Percentiles rank a stretch among this genome's conserved stretches.
These are phyloP conservation scores for Erodium chrysanthum DNA, from an alignment of 441 rosid genomes.

Conservation along the genomic window DNA sequence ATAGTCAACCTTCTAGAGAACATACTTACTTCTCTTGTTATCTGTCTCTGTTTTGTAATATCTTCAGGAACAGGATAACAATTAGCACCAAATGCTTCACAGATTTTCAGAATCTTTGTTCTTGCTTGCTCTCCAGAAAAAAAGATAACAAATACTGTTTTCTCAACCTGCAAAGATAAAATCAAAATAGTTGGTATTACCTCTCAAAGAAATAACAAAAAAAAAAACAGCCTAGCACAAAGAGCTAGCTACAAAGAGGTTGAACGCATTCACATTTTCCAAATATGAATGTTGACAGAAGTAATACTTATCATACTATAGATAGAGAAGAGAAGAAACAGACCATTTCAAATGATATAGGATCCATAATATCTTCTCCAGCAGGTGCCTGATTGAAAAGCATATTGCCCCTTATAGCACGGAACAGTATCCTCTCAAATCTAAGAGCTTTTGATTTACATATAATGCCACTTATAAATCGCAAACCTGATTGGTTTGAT, in stretches of 20 bases:
- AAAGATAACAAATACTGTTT: slow-evolving; percentile 35
- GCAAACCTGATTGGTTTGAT: slow-evolving; percentile 67
- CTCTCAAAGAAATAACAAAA: neutral
- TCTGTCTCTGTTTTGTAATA: slow-evolving; percentile 30
- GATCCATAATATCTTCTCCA: slow-evolving; percentile 72
- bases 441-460: slow-evolving; percentile 70
- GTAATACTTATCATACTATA: slow-evolving; percentile 3
- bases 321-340: slow-evolving; percentile 14
- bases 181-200: neutral
- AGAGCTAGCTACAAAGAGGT: neutral
- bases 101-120: slow-evolving; percentile 35
- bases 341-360: slow-evolving; percentile 80
- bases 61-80: slow-evolving; percentile 33
- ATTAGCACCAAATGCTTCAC: slow-evolving; percentile 45
- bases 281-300: slow-evolving; percentile 3
- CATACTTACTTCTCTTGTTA: slow-evolving; percentile 29
- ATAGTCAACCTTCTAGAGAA: too few species aligned
- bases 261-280: slow-evolving; percentile 6
- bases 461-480: slow-evolving; percentile 81
- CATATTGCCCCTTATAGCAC: slow-evolving; percentile 95
- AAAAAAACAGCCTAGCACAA: neutral
- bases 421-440: slow-evolving; percentile 87
- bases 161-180: slow-evolving; percentile 29
- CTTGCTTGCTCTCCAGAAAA: slow-evolving; percentile 33
- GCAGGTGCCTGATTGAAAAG: slow-evolving; percentile 50